Evolutionary conservation across 2,329 filamentous ascomycete genomes (phyloP).

Genomic region (Aspergillus cejpii): DNA sequence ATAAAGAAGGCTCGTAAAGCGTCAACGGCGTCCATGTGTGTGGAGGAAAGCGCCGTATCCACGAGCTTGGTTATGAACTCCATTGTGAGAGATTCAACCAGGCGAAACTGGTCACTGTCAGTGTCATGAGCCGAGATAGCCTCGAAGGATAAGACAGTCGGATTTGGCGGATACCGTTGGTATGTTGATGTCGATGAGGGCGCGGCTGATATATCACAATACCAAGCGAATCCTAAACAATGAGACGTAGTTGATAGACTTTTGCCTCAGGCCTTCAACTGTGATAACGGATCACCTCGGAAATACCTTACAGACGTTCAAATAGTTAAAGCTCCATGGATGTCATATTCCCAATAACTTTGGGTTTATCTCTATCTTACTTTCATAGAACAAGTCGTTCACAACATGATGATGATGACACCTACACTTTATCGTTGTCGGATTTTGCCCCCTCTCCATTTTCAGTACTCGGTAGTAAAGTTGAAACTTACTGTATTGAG

Average conservation of each 20-base stretch:
- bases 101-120: background rate
- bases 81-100: constrained; percentile 8
- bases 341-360: too few species aligned
- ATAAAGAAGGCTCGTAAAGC: constrained; percentile 35
- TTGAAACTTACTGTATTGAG: background rate
- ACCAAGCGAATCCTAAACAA: too few species aligned
- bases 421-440: background rate
- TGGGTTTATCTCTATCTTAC: constrained; percentile 1
- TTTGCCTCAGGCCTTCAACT: too few species aligned
- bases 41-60: constrained; percentile 12
- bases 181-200: too few species aligned
- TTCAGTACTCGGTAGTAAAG: too few species aligned
- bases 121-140: background rate
- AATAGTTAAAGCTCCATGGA: too few species aligned
- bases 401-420: background rate
- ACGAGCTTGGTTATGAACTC: constrained; percentile 8
- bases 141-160: background rate
- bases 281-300: too few species aligned
- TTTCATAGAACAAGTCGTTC: too few species aligned
- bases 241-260: too few species aligned
- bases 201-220: too few species aligned
- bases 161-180: too few species aligned
- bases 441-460: background rate
- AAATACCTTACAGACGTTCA: too few species aligned
- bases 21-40: constrained; percentile 31